Evolutionary conservation across 768 basidiomycete species (phyloP).

Genomic region (Pisolithus orientalis): DNA sequence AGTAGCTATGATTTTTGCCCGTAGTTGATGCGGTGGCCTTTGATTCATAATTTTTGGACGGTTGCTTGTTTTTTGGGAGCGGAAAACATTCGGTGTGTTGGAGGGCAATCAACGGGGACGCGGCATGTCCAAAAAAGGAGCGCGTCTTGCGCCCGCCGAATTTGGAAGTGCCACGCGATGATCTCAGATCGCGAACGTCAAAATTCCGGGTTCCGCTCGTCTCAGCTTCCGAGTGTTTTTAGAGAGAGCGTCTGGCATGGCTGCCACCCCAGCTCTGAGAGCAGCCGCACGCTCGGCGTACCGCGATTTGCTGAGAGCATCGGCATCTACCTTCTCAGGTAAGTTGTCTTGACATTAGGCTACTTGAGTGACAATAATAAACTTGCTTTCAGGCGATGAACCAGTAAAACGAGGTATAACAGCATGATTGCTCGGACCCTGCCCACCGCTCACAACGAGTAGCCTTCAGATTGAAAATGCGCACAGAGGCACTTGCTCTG

Average conservation of each 20-base stretch:
- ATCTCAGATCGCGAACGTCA: conserved; percentile 29
- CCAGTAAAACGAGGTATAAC: conserved; percentile 43
- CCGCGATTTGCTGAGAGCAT: conserved; percentile 61
- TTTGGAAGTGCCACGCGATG: conserved; percentile 11
- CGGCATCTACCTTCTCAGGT: conserved; percentile 63
- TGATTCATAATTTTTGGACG: conserved; percentile 22
- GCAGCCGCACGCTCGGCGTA: conserved; percentile 72
- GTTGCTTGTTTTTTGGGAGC: conserved; percentile 23
- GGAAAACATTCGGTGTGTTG: conserved; percentile 26
- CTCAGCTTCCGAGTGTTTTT: background rate
- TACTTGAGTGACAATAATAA: background rate
- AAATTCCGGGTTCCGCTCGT: conserved; percentile 7
- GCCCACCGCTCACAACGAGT: conserved; percentile 3
- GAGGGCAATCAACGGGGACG: conserved; percentile 15
- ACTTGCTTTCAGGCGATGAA: conserved; percentile 43
- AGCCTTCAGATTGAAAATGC: conserved; percentile 75
- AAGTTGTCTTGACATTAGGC: conserved; percentile 2
- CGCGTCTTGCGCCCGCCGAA: conserved; percentile 34
- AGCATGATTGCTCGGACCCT: background rate
- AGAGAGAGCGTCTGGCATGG: conserved; percentile 30
- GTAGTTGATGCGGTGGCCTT: conserved; percentile 12
- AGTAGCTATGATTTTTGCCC: conserved; percentile 11
- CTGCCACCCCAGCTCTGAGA: conserved; percentile 48
- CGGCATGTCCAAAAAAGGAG: conserved; percentile 33
- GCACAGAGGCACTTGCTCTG: conserved; percentile 42